Evolutionary conservation across 1,284 basidiomycete species (phyloP).

Genomic region (Heterobasidion parviporum): DNA sequence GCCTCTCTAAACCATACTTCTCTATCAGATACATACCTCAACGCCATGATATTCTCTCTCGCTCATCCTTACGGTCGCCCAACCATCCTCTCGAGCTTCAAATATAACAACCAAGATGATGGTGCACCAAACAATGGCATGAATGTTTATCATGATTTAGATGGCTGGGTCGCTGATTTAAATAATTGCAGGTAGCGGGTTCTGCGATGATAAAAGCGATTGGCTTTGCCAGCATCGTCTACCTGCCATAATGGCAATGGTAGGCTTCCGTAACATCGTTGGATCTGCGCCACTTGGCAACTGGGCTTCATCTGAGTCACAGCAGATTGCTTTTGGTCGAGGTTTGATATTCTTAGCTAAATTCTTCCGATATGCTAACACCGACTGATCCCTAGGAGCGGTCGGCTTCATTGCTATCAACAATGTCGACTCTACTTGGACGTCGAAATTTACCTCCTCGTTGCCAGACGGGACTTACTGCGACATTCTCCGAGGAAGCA

Average conservation of each 20-base stretch:
- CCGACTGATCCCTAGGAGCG: constrained; percentile 25
- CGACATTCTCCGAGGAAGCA: constrained; percentile 47
- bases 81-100: constrained; percentile 54
- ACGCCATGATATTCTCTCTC: constrained; percentile 55
- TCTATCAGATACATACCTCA: constrained; percentile 53
- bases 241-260: constrained; percentile 50
- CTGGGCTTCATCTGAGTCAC: neutral
- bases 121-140: constrained; percentile 40
- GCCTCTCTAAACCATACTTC: constrained; percentile 50
- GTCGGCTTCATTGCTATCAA: constrained; percentile 58
- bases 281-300: constrained; percentile 38
- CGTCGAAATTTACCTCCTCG: constrained; percentile 41
- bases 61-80: constrained; percentile 62
- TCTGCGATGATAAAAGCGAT: constrained; percentile 5
- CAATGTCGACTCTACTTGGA: constrained; percentile 49
- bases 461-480: constrained; percentile 53
- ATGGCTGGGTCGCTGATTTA: neutral
- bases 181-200: neutral
- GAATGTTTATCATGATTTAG: neutral
- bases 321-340: constrained; percentile 51
- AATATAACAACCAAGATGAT: constrained; percentile 37
- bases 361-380: neutral
- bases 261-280: constrained; percentile 54
- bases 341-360: constrained; percentile 22
- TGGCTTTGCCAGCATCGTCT: constrained; percentile 58